Base-by-base conservation (phyloP, 441 rosid genomes). In the Sinapis alba region DNA sequence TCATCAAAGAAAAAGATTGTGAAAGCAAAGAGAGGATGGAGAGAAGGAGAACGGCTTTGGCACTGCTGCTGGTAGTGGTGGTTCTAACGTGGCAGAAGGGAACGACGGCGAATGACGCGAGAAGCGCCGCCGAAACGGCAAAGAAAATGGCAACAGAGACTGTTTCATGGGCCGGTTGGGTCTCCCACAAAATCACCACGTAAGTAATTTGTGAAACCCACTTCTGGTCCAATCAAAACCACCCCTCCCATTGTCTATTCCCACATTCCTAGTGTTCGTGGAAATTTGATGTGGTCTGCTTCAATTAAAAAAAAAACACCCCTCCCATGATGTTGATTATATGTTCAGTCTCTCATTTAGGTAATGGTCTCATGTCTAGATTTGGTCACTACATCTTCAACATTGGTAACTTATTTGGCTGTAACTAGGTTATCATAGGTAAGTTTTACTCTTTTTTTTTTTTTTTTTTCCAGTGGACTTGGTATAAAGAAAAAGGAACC, bases 131-230 rank as follows among this genome's bases (percentile, higher is more conserved):
- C 1, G 78, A 73, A 13, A 73, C 72, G 61, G 65, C 71, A 50
- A 75, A 77, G 66, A 69, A 71, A 18, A 54, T 68, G n/a, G 77
- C 75, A 6, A 57, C 73, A 8, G 78, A 75, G 54, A 59, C 75
- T 53, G 28, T 68, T 34, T 75, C 84, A 15, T 75, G 84, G 86
- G 18, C 75, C 47, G 75, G 56, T 70, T 84, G 85, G 86, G 82
- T 76, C 38, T 73, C 64, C 19, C 72, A 71, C 19, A 80, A 78
- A 57, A 4, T 82, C 36, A 30, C 80, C 0, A 78, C 69, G 89
- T 87, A 76, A 81, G 77, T 28, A 56, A 18, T 64, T 56, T 13
- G 12, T 28, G 7, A 62, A 16, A 41, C 24, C 28, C 13, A 60
- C 16, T 47, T 67, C 11, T 74, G 51, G 7, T 7, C 15, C 5